Evolutionary conservation across 352 stramenopile genomes (phyloP).

Genomic region (Globisporangium splendens): DNA sequence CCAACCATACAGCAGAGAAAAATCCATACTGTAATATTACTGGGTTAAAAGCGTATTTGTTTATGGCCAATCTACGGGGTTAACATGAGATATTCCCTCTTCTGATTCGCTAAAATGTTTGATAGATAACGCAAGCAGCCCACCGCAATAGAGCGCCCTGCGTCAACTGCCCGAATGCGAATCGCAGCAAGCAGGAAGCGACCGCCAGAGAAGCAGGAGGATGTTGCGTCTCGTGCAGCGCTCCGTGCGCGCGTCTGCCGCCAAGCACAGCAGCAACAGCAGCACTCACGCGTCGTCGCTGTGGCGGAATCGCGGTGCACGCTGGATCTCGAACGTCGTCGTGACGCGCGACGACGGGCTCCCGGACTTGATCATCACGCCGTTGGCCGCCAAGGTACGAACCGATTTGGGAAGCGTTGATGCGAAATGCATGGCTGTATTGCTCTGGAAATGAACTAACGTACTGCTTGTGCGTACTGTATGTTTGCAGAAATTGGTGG

Average conservation of each 20-base stretch:
- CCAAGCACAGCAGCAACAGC: neutral
- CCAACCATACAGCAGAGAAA: no score
- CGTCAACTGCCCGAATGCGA: neutral
- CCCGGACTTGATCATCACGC: constrained; percentile 72
- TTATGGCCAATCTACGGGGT: no score
- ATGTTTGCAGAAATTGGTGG: constrained; percentile 44
- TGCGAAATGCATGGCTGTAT: neutral
- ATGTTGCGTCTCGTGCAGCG: neutral
- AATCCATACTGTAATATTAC: no score
- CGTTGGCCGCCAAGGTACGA: constrained; percentile 45
- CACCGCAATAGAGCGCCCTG: neutral
- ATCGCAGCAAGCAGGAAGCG: no score
- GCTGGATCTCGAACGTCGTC: constrained; percentile 31
- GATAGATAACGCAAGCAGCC: no score
- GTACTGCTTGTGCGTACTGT: neutral
- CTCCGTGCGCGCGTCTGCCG: neutral
- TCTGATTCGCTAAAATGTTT: no score
- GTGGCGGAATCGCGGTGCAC: constrained; percentile 2
- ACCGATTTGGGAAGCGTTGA: neutral
- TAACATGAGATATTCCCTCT: no score
- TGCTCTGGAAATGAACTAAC: neutral
- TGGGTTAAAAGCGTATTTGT: no score
- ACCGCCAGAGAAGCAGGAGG: neutral
- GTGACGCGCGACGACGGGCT: constrained; percentile 37
- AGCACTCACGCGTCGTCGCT: neutral